Evolutionary conservation across 2,329 filamentous ascomycete species (phyloP).

Genomic region (Aspergillus brunneoviolaceus): DNA sequence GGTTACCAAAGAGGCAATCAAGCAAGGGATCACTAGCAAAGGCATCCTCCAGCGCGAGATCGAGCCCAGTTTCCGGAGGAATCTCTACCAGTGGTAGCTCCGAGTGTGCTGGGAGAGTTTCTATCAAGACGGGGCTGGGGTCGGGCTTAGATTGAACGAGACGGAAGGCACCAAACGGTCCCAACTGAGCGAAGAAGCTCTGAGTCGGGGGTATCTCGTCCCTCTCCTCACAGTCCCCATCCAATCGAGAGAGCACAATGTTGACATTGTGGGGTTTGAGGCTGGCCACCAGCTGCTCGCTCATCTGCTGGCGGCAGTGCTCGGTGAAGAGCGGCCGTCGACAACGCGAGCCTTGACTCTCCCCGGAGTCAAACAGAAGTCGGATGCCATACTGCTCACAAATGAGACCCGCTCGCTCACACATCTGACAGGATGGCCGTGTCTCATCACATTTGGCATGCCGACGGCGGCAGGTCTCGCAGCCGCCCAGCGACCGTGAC

Average conservation of each 20-base stretch:
- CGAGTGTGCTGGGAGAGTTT: not conserved
- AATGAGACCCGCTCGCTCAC: conserved; percentile 32
- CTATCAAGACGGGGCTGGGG: not conserved
- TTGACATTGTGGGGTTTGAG: conserved; percentile 26
- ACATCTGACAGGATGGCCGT: conserved; percentile 42
- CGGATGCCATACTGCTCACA: conserved; percentile 45
- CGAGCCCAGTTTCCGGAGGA: not conserved
- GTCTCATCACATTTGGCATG: conserved; percentile 50
- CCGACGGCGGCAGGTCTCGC: conserved; percentile 37
- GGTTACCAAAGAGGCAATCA: conserved; percentile 8
- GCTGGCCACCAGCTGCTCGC: conserved; percentile 34
- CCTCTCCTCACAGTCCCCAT: conserved; percentile 25
- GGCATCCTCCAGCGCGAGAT: not conserved
- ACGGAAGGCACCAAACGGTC: conserved; percentile 4
- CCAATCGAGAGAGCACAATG: conserved; percentile 25
- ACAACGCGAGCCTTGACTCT: conserved; percentile 30
- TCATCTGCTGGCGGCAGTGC: conserved; percentile 36
- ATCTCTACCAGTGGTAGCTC: not conserved
- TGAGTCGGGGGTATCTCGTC: not conserved
- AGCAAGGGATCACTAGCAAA: conserved; percentile 7
- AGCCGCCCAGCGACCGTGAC: conserved; percentile 9
- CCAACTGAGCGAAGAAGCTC: not conserved
- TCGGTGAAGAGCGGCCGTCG: conserved; percentile 48
- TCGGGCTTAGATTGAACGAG: not conserved
- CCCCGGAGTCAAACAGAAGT: conserved; percentile 38